A percentile compares a stretch with the other conserved stretches of the same genome.
These are phyloP conservation scores for Tephrocybe sp. DNA, from an alignment of 768 basidiomycete genomes.

Conservation along the genomic window DNA sequence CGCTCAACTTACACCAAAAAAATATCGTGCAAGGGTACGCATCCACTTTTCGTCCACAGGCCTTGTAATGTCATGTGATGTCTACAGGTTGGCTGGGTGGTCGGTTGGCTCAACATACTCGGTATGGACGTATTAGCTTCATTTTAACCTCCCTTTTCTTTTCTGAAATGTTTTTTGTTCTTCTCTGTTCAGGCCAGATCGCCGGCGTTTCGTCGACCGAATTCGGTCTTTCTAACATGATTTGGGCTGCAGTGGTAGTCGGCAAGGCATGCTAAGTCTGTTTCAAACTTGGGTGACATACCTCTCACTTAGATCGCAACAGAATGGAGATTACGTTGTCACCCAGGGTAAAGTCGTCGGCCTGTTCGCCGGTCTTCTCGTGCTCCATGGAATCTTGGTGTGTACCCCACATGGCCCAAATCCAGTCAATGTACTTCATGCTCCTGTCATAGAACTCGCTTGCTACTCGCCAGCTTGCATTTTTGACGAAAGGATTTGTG, in stretches of 20 bases:
- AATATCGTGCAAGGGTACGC: slow-evolving; percentile 59
- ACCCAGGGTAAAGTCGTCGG: slow-evolving; percentile 77
- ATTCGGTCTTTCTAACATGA: slow-evolving; percentile 79
- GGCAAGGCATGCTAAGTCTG: slow-evolving; percentile 39
- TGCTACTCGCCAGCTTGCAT: slow-evolving; percentile 73
- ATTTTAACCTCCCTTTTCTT: background rate
- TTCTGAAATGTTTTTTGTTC: background rate
- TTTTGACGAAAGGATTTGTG: slow-evolving; percentile 74
- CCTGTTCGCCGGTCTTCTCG: slow-evolving; percentile 72
- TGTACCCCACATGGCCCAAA: slow-evolving; percentile 17
- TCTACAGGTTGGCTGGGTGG: slow-evolving; percentile 67
- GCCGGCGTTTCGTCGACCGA: slow-evolving; percentile 87
- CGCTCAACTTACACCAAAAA: slow-evolving; percentile 67
- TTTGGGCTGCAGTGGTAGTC: slow-evolving; percentile 72
- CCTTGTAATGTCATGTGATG: background rate
- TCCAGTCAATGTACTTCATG: background rate
- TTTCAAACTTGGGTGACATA: background rate
- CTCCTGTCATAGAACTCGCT: slow-evolving; percentile 55
- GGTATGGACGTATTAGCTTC: slow-evolving; percentile 35
- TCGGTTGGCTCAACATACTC: slow-evolving; percentile 83
- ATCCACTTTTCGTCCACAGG: background rate
- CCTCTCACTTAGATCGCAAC: background rate
- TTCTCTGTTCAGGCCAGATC: slow-evolving; percentile 56
- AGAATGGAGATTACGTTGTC: slow-evolving; percentile 60
- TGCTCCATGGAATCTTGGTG: slow-evolving; percentile 74